Evolutionary conservation across 768 basidiomycete species (phyloP), one percentile per base, ranked within the genome.

Genomic region (Suillus tomentosus): DNA sequence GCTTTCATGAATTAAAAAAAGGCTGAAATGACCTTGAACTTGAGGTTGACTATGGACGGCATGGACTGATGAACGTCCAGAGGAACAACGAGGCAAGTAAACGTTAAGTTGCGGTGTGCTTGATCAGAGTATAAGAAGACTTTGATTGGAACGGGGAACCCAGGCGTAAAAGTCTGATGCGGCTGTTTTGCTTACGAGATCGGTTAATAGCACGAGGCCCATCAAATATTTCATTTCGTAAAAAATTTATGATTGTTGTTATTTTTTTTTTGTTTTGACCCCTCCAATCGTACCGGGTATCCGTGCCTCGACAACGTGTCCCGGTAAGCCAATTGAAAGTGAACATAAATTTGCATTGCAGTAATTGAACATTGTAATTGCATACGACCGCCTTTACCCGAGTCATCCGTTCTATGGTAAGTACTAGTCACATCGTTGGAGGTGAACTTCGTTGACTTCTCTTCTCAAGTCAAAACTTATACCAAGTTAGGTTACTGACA

Each of bases 1-100:
- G 67, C 0, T 8, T 58, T 64, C 60, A 58, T 47, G 58, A 39
- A 24, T 39, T 43, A 39, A 50, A 47, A 55, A 45, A 40, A 55
- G 58, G 63, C 56, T 61, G 68, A 0, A 37, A 73, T 78, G 58
- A 85, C 91, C 82, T 91, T 91, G 86, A 90, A 91, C 86, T 91
- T 91, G 84, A 90, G 87, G 77, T 91, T 90, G 80, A 89, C 85
- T 78, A 90, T 91, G 80, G 87, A 85, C 80, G 89, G 89, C 89
- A 91, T 90, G 70, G 48, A 64, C 64, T n/a, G 19, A 15, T 39
- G 19, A 58, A 54, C 3, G 57, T 31, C 61, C 61, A 62, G 56
- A 58, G 57, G 22, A 42, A 42, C 57, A 58, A 58, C 57, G 57
- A 57, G 56, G 56, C 56, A 34, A 36, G 27, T 53, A 19, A 54